A percentile compares a stretch with the other conserved stretches of the same genome.
Evolutionary conservation across 805 yeast species (phyloP).

Genomic region (Kluyveromyces wickerhamii): DNA sequence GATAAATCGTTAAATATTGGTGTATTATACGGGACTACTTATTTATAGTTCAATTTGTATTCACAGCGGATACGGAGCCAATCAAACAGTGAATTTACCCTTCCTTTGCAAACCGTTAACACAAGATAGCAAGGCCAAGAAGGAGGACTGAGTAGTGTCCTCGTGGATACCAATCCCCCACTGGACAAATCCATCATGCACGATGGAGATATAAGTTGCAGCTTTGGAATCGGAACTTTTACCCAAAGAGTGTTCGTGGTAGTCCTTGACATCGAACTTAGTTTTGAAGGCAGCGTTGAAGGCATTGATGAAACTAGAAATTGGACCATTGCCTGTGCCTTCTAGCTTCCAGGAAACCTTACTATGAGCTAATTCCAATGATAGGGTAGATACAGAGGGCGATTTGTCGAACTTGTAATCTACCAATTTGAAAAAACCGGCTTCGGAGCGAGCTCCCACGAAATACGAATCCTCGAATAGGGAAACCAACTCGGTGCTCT

Average conservation of each 20-base stretch:
- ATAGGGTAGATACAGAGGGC: background rate
- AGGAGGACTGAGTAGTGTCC: slow-evolving; percentile 74
- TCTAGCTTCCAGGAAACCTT: slow-evolving; percentile 24
- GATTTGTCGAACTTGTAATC: slow-evolving; percentile 40
- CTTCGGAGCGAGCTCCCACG: slow-evolving; percentile 23
- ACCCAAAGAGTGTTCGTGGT: slow-evolving; percentile 77
- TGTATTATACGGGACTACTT: no score
- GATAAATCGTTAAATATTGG: no score
- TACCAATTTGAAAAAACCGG: slow-evolving; percentile 28
- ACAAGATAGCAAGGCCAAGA: slow-evolving; percentile 46
- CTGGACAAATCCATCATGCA: slow-evolving; percentile 25
- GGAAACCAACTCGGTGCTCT: slow-evolving; percentile 52
- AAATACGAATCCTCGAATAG: slow-evolving; percentile 57
- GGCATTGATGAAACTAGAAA: slow-evolving; percentile 66
- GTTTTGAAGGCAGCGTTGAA: slow-evolving; percentile 40
- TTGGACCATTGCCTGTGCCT: slow-evolving; percentile 78
- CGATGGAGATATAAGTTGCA: slow-evolving; percentile 51
- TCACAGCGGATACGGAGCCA: no score
- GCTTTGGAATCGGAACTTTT: slow-evolving; percentile 64
- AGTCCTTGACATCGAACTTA: slow-evolving; percentile 54
- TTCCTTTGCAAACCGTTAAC: slow-evolving; percentile 31
- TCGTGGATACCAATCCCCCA: slow-evolving; percentile 90
- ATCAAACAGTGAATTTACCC: slow-evolving; percentile 1
- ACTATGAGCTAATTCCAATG: background rate
- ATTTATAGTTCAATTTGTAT: no score